A percentile compares a stretch with the other conserved stretches of the same genome.
phyloP scores from a whole-genome alignment of 345 rosid species.

The Cardamine resedifolia region DNA sequence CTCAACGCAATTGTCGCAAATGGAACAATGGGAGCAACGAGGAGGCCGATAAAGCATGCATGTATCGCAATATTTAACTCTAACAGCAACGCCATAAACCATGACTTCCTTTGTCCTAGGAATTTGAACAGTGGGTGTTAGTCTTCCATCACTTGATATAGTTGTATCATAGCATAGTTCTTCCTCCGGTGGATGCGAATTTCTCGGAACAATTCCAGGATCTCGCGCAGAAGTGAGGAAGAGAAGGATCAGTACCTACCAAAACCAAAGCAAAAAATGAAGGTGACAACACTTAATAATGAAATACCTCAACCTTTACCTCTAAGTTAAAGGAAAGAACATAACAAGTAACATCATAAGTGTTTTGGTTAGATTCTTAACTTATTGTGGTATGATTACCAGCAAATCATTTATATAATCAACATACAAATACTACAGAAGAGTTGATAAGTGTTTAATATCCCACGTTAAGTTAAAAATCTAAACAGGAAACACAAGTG shows the following conservation, averaged over 20 bases:
- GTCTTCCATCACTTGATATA: conserved; percentile 64
- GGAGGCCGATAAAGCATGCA: conserved; percentile 99
- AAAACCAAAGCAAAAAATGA: conserved; percentile 30
- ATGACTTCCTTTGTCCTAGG: conserved; percentile 84
- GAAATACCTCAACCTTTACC: background rate
- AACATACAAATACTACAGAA: background rate
- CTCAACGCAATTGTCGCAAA: conserved; percentile 70
- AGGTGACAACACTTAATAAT: background rate
- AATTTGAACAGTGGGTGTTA: conserved; percentile 78
- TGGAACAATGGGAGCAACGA: conserved; percentile 77
- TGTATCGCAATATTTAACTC: conserved; percentile 92
- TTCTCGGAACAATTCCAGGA: conserved; percentile 93
- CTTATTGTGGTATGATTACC: background rate
- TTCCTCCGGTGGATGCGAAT: conserved; percentile 91
- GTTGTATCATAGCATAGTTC: conserved; percentile 63
- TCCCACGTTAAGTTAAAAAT: background rate
- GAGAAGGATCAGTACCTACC: conserved; percentile 78
- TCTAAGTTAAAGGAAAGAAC: background rate
- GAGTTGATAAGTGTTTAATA: background rate
- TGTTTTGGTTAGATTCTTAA: background rate
- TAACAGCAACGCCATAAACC: conserved; percentile 76
- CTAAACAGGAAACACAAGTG: background rate
- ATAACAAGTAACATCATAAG: background rate
- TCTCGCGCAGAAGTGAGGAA: conserved; percentile 86
- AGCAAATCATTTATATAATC: background rate